phyloP scores from a whole-genome alignment of 2,329 filamentous ascomycete genomes.

The Colletotrichum sp. region DNA sequence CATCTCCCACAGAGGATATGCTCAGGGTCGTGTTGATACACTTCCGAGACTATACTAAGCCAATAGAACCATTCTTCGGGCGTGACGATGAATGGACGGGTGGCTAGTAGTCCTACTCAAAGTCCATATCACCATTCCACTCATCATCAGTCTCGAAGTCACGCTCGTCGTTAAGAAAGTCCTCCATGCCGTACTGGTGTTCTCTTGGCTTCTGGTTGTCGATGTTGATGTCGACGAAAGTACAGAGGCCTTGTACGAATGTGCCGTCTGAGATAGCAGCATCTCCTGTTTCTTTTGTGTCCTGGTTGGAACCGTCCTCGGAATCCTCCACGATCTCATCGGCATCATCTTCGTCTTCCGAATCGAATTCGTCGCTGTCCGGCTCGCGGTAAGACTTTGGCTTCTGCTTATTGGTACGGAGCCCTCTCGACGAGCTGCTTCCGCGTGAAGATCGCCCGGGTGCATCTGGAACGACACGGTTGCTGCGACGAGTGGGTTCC shows the following conservation, averaged over 20 bases:
- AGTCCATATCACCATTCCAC: constrained; percentile 61
- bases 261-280: constrained; percentile 6
- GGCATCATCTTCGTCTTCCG: constrained; percentile 24
- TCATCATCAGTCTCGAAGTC: constrained; percentile 61
- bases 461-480: constrained; percentile 34
- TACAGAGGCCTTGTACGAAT: constrained; percentile 71
- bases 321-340: constrained; percentile 10
- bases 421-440: constrained; percentile 28
- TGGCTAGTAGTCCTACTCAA: constrained; percentile 40
- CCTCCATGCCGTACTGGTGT: constrained; percentile 70
- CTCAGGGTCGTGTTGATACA: background rate
- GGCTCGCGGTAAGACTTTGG: constrained; percentile 45
- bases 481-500: constrained; percentile 38
- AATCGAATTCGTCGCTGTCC: constrained; percentile 49
- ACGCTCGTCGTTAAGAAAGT: constrained; percentile 66
- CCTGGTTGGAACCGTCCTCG: background rate
- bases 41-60: background rate
- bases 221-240: constrained; percentile 72
- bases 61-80: background rate
- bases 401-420: constrained; percentile 20
- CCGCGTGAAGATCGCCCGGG: constrained; percentile 28
- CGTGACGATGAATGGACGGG: background rate
- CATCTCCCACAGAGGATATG: background rate
- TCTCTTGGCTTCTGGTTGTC: constrained; percentile 78
- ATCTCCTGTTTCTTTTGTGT: constrained; percentile 16